A percentile compares a stretch with the other conserved stretches of the same genome.
Conservation (phyloP, 805 yeast species). For the Danielia reshetovae region DNA sequence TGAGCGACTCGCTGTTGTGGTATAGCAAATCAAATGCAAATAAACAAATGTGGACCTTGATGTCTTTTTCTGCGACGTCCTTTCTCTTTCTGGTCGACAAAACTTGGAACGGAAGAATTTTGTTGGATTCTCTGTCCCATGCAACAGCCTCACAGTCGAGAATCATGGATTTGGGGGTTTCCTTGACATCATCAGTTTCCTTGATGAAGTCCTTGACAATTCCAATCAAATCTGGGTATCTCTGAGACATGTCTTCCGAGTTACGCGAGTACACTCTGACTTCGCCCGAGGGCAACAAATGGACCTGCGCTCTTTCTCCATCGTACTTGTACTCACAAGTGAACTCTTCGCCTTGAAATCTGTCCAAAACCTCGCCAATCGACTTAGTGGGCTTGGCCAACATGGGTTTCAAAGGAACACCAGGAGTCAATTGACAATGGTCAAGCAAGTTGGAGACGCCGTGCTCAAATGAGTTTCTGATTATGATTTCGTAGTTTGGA, state of each 20-base stretch:
- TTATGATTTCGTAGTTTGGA: conserved; percentile 84
- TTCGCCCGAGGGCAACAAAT: conserved; percentile 59
- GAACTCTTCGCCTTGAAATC: conserved; percentile 79
- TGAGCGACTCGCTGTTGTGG: conserved; percentile 66
- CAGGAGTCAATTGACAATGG: conserved; percentile 77
- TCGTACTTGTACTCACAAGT: conserved; percentile 97
- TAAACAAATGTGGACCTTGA: conserved; percentile 85
- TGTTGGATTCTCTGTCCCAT: conserved; percentile 76
- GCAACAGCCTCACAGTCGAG: conserved; percentile 98
- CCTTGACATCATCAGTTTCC: conserved; percentile 15
- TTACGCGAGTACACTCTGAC: conserved; percentile 86
- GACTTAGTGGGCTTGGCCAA: conserved; percentile 96
- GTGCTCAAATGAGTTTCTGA: conserved; percentile 56
- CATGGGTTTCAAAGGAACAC: conserved; percentile 96
- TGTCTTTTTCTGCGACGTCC: conserved; percentile 82
- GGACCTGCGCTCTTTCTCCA: conserved; percentile 97
- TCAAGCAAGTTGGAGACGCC: conserved; percentile 68
- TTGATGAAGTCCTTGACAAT: conserved; percentile 59
- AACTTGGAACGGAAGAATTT: conserved; percentile 90
- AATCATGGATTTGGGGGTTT: conserved; percentile 54
- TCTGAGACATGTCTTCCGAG: conserved; percentile 93
- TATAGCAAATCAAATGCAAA: conserved; percentile 88
- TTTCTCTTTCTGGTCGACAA: conserved; percentile 91
- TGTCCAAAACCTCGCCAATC: conserved; percentile 84
- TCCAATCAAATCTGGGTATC: conserved; percentile 86